A percentile compares a stretch with the other conserved stretches of the same genome.
Conservation (phyloP, 192 early-diverging fungal species). For the Fimicolochytrium jonesii region DNA sequence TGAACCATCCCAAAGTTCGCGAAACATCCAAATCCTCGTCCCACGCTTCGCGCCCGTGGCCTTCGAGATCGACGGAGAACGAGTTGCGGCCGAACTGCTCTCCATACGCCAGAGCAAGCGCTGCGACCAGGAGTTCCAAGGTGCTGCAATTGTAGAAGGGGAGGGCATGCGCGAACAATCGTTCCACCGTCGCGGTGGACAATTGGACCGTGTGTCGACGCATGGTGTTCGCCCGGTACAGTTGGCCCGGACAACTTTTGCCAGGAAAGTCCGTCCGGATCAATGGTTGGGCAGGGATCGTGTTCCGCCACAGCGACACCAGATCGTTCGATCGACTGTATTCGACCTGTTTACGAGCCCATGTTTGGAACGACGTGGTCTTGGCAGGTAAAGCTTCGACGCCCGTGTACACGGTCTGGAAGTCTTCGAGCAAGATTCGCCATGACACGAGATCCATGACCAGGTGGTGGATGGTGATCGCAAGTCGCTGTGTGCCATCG, state of each 20-base stretch:
- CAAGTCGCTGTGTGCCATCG: slow-evolving; percentile 6
- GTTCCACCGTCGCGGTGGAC: background rate
- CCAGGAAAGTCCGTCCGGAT: background rate
- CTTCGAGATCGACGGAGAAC: slow-evolving; percentile 15
- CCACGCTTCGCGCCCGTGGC: slow-evolving; percentile 24
- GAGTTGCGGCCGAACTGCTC: background rate
- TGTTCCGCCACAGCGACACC: background rate
- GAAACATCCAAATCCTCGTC: slow-evolving; percentile 8
- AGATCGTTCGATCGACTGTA: background rate
- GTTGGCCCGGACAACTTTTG: background rate
- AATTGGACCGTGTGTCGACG: background rate
- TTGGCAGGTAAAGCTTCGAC: slow-evolving; percentile 5
- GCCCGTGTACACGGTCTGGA: slow-evolving; percentile 12
- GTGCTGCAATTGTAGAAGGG: background rate
- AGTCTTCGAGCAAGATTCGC: slow-evolving; percentile 31
- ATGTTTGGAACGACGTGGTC: slow-evolving; percentile 22
- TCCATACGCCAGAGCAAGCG: slow-evolving; percentile 6
- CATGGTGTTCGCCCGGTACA: background rate
- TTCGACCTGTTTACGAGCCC: slow-evolving; percentile 3
- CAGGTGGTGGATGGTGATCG: slow-evolving; percentile 29
- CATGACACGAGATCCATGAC: slow-evolving; percentile 33
- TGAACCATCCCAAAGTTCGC: slow-evolving; percentile 27
- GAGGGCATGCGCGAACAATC: background rate
- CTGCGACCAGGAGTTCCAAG: slow-evolving; percentile 10
- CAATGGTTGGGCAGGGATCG: background rate